Base-by-base conservation (phyloP, 140 eudicot genomes). In the Bidens hawaiensis region DNA sequence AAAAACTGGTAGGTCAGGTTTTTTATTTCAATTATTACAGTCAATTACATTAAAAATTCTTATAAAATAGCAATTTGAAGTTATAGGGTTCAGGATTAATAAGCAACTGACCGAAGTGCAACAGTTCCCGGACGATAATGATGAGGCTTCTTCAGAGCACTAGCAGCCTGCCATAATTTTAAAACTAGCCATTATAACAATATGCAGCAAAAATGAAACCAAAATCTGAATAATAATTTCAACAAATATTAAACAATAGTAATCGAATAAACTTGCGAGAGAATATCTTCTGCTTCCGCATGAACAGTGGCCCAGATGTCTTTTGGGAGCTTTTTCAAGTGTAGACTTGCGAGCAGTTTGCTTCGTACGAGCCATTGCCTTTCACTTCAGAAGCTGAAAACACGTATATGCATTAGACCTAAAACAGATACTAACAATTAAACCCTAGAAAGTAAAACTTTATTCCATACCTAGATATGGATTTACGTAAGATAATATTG, bases 321-420 rank as follows among this genome's bases (percentile, higher is more conserved):
- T 69, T 53, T 67, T 69, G 0, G 67, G 75, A 46, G 67, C 75
- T 60, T 69, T 69, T 23, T 60, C 75, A 48, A 67, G 51, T 15
- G 60, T 69, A 0, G 74, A 69, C 9, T 58, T 69, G 28, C 74
- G 74, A 57, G 74, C 74, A 1, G 74, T 69, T 69, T 69, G 74
- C 74, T 58, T 58, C 2, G 74, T 69, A 46, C 74, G 74, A 58
- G 74, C 74, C 74, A 58, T 69, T 6, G 7, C 26, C 11, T 7
- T 66, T 22, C 26, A 23, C 50, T 17, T 24, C 11, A 27, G 26
- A 30, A 45, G 23, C 24, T 23, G 12, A 18, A 6, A 17, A 16
- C 51, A 9, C 43, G 9, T 36, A 36, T 16, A n/a, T n/a, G n/a
- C n/a, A n/a, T n/a, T n/a, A n/a, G n/a, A n/a, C n/a, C n/a, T n/a